Percentiles rank a stretch among this genome's conserved stretches.
Conservation (phyloP, 2,329 filamentous ascomycete species). For the Botryosphaeria dothidea region DNA sequence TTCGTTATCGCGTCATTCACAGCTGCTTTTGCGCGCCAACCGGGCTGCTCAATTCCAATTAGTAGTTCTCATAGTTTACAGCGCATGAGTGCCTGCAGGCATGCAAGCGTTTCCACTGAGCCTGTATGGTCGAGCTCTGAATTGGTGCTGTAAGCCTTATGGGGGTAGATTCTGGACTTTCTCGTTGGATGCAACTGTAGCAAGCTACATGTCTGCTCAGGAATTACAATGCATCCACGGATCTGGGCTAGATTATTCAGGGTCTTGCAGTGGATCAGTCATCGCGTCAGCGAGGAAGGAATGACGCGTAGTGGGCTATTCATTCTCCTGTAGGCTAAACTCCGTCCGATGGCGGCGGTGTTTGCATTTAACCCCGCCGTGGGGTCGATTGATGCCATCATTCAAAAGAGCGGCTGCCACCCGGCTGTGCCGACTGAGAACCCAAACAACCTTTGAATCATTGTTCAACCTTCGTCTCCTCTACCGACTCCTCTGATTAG, state of each 20-base stretch:
- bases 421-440: not conserved
- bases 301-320: not conserved
- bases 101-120: no score
- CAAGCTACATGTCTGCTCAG: no score
- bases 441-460: not conserved
- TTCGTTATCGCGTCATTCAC: not conserved
- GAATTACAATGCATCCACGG: not conserved
- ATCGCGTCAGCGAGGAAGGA: not conserved
- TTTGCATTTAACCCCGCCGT: constrained; percentile 11
- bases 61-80: no score
- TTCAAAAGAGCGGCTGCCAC: constrained; percentile 3
- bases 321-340: not conserved
- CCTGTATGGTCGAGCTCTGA: no score
- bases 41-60: no score
- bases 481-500: not conserved
- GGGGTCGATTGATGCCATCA: constrained; percentile 7
- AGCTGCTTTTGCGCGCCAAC: not conserved
- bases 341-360: constrained; percentile 3
- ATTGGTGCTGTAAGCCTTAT: not conserved
- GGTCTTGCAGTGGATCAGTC: not conserved
- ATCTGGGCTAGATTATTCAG: not conserved
- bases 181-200: no score
- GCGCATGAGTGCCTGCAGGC: no score
- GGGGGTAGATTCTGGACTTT: not conserved
- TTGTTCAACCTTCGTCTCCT: not conserved